These are phyloP conservation scores for Eremochloa ophiuroides DNA, from an alignment of 176 grass and related monocot species.

Conservation along the genomic window DNA sequence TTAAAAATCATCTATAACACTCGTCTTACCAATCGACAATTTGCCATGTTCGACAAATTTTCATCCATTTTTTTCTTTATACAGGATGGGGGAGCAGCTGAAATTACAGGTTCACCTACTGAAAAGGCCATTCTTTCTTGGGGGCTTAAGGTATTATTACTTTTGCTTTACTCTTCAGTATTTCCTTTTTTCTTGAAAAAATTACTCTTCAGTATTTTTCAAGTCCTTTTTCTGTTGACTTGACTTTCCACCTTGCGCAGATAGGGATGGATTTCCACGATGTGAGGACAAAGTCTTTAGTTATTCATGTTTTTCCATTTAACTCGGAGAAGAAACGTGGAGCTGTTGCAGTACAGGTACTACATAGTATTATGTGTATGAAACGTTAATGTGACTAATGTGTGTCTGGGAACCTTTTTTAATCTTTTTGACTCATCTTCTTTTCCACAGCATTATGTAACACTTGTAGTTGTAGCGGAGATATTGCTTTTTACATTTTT, in stretches of 20 bases:
- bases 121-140: constrained; percentile 97
- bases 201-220: constrained; percentile 13
- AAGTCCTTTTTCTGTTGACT: background rate
- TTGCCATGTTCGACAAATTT: constrained; percentile 6
- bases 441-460: background rate
- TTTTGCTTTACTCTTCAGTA: constrained; percentile 17
- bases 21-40: background rate
- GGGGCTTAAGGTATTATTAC: constrained; percentile 67
- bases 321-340: constrained; percentile 97
- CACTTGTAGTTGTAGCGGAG: background rate
- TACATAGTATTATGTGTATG: constrained; percentile 19
- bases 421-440: background rate
- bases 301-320: constrained; percentile 89
- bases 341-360: constrained; percentile 78
- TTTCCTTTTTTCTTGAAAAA: too few relatives aligned
- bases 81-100: constrained; percentile 62
- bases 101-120: constrained; percentile 82
- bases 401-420: background rate
- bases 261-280: constrained; percentile 77
- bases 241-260: constrained; percentile 41
- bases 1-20: constrained; percentile 10
- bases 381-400: background rate
- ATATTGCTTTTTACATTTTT: background rate
- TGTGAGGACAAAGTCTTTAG: constrained; percentile 44
- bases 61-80: constrained; percentile 17